Evolutionary conservation across 306 rosid species (phyloP), one percentile per base, ranked within the genome.

Genomic region (Lathyrus sativus): DNA sequence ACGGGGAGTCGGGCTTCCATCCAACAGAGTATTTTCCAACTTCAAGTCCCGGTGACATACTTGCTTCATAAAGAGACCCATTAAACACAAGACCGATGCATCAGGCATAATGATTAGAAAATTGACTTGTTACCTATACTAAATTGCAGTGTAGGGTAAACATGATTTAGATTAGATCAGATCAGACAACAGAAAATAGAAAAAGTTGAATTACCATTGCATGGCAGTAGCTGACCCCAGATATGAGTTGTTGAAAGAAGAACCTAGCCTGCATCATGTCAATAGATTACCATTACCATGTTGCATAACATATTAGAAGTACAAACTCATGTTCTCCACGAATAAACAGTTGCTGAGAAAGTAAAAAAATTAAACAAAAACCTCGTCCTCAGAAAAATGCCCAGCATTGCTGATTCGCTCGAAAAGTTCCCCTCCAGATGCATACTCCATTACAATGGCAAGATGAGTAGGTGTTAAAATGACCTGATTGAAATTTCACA

Each of bases 1-100:
- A 35, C 96, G 95, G 54, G 96, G 97, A 41, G 97, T 96, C 18
- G 87, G 89, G 68, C 99, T 93, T 70, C 99, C 99, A 85, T 93
- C 99, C 80, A 93, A 70, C 76, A 93, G 83, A 62, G 97, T 93
- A 82, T 93, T 93, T 76, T 93, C 99, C 84, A 93, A 78, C 84
- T 90, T 93, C 82, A 93, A 71, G 88, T 93, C 99, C 49, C 99
- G 96, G 74, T 93, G 99, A 61, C 99, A 93, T 76, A 93, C 95
- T 93, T 93, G 96, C 99, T 93, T 84, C 83, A 87, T 45, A 71
- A 76, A 80, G 50, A 62, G 74, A 76, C 64, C 70, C 60, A 17
- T 49, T 28, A 57, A 15, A 54, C 56, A 53, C 24, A 55, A 68
- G 38, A 53, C 13, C 8, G 11, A 71, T 56, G 46, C 45, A 37